Base-by-base conservation (phyloP, 1,139 yeast species). In the Blastobotrys capitulatus region DNA sequence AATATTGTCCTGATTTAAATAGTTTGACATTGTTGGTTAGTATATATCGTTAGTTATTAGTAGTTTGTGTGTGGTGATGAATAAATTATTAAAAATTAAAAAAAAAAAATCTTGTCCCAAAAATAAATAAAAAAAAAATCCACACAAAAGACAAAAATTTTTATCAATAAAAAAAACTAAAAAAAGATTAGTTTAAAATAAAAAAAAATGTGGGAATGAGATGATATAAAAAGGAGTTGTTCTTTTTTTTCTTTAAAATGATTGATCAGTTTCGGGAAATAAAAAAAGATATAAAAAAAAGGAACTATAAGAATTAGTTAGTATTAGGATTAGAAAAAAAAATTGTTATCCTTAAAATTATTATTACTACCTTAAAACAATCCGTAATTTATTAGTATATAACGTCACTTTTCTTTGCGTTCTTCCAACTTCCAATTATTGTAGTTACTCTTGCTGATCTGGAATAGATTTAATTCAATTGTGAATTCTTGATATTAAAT, bases 1-100 rank as follows among this genome's bases (percentile, higher is more conserved):
- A 48, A 72, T 57, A 56, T 71, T 72, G 35, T 71, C 64, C 22
- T 45, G 43, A 13, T 44, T 42, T n/a, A 37, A 18, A 22, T 44
- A 44, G 32, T 44, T 42, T 15, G 48, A 38, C 48, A 44, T 44
- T n/a, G 9, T 38, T 13, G 9, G n/a, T n/a, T n/a, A n/a, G n/a
- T n/a, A n/a, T n/a, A n/a, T n/a, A n/a, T n/a, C n/a, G n/a, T n/a
- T n/a, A n/a, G n/a, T n/a, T n/a, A n/a, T n/a, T n/a, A n/a, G n/a
- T n/a, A n/a, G n/a, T n/a, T n/a, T n/a, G n/a, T n/a, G n/a, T n/a
- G n/a, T n/a, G n/a, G n/a, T n/a, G n/a, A n/a, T n/a, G n/a, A n/a
- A n/a, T n/a, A n/a, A n/a, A n/a, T n/a, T n/a, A n/a, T 38, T 20
- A 6, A 13, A 29, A 29, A 29, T 3, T 4, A 29, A 29, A 9